Evolutionary conservation across 768 basidiomycete genomes (phyloP).

Genomic region (Lactifluus pinguis): DNA sequence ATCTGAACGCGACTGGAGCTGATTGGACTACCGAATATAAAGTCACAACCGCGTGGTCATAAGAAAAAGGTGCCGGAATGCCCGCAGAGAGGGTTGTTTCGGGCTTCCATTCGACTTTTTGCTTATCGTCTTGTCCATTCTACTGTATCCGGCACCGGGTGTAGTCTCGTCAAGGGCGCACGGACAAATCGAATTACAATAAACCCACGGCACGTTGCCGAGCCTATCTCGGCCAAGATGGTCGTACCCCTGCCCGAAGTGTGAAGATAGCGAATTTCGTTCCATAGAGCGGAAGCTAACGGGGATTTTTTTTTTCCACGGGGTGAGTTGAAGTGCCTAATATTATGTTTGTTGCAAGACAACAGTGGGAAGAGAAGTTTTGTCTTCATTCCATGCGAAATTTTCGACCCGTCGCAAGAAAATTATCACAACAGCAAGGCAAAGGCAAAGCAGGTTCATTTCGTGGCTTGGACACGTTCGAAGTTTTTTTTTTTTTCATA

Average conservation of each 20-base stretch:
- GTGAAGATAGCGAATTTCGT: neutral
- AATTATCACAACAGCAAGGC: neutral
- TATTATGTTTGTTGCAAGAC: neutral
- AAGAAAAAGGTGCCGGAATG: neutral
- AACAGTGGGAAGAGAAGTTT: neutral
- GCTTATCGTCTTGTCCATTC: constrained; percentile 1
- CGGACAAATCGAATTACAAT: neutral
- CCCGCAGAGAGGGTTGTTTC: neutral
- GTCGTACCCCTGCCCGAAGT: neutral
- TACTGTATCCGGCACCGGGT: constrained; percentile 1
- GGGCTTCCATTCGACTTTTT: constrained; percentile 9
- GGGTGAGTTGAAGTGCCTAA: neutral
- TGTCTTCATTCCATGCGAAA: constrained; percentile 2
- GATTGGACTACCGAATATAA: neutral
- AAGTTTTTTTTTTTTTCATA: neutral
- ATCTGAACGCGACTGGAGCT: neutral
- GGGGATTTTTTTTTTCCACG: neutral
- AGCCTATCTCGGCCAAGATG: constrained; percentile 1
- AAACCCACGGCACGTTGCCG: neutral
- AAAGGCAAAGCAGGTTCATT: neutral
- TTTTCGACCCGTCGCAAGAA: neutral
- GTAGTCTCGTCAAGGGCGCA: neutral
- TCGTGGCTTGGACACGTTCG: neutral
- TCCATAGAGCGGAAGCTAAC: too few relatives aligned
- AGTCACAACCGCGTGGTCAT: neutral